Percentiles rank a stretch among this genome's conserved stretches.
Conservation (phyloP, 2,329 filamentous ascomycete genomes). For the Exophiala xenobiotica region DNA sequence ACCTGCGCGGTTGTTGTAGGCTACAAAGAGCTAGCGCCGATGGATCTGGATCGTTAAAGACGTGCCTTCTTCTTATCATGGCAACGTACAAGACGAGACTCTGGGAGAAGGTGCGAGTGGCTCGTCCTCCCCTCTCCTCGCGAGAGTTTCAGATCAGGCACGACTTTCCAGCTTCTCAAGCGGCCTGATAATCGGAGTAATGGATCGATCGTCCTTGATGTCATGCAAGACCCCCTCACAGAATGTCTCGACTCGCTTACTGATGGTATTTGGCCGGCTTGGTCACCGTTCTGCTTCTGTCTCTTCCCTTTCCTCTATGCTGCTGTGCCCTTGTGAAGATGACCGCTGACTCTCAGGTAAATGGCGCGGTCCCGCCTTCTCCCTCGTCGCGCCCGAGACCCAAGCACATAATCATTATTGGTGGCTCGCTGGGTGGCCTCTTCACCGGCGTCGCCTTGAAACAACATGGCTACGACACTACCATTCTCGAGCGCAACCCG, state of each 20-base stretch:
- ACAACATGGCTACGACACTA: slow-evolving; percentile 27
- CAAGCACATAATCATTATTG: slow-evolving; percentile 26
- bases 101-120: too few species aligned
- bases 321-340: not conserved
- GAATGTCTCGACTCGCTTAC: not conserved
- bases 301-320: not conserved
- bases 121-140: too few species aligned
- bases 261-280: not conserved
- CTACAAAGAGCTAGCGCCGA: too few species aligned
- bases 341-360: not conserved
- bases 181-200: not conserved
- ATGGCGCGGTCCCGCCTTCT: not conserved
- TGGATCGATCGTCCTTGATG: not conserved
- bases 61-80: too few species aligned
- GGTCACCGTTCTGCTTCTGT: not conserved
- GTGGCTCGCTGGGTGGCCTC: slow-evolving; percentile 31
- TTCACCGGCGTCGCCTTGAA: slow-evolving; percentile 30
- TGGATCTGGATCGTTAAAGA: too few species aligned
- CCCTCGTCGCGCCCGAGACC: not conserved
- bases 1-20: too few species aligned
- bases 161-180: too few species aligned
- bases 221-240: not conserved
- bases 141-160: too few species aligned
- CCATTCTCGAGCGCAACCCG: slow-evolving; percentile 29
- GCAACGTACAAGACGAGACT: too few species aligned